Percentiles rank a stretch among this genome's conserved stretches.
Evolutionary conservation across 2,329 filamentous ascomycete species (phyloP).

Genomic region (Alternaria sp.): DNA sequence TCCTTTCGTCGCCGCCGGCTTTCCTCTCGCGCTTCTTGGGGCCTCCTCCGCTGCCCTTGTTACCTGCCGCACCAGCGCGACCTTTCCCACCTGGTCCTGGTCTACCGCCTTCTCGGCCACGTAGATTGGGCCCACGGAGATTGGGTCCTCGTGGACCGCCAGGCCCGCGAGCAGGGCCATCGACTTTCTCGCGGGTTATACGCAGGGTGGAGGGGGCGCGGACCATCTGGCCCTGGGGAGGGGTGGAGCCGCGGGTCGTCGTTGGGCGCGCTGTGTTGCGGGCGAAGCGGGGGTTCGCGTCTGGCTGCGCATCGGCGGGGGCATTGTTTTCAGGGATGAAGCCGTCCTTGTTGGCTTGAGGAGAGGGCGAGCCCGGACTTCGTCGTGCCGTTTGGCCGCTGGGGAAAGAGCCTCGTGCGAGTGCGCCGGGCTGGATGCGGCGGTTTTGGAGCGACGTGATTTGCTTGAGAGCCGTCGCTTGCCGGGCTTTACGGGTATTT

Average conservation of each 20-base stretch:
- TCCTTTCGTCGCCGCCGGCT: constrained; percentile 1
- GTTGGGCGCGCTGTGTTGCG: constrained; percentile 13
- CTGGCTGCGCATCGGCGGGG: constrained; percentile 6
- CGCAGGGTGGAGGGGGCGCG: constrained; percentile 40
- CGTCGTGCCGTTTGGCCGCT: constrained; percentile 23
- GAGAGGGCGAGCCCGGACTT: background rate
- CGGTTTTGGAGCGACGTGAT: constrained; percentile 33
- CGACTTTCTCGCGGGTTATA: constrained; percentile 18
- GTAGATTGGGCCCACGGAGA: constrained; percentile 32
- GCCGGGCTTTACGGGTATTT: constrained; percentile 34
- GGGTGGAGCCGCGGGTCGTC: constrained; percentile 13
- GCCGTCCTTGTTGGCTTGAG: constrained; percentile 4
- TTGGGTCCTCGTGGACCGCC: constrained; percentile 5
- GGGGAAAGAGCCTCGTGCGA: constrained; percentile 29
- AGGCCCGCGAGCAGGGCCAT: constrained; percentile 11
- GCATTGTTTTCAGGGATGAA: constrained; percentile 2
- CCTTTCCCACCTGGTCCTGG: constrained; percentile 9
- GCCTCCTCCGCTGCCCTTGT: constrained; percentile 15
- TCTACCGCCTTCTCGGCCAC: constrained; percentile 25
- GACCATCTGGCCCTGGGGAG: constrained; percentile 36
- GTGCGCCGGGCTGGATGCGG: constrained; percentile 25
- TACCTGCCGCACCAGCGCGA: constrained; percentile 3
- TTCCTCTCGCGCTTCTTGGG: constrained; percentile 31
- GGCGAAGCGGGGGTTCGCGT: constrained; percentile 16
- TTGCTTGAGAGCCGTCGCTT: constrained; percentile 32